Evolutionary conservation across 495 filamentous ascomycete genomes (phyloP).

Genomic region (Podospora tetraspora): DNA sequence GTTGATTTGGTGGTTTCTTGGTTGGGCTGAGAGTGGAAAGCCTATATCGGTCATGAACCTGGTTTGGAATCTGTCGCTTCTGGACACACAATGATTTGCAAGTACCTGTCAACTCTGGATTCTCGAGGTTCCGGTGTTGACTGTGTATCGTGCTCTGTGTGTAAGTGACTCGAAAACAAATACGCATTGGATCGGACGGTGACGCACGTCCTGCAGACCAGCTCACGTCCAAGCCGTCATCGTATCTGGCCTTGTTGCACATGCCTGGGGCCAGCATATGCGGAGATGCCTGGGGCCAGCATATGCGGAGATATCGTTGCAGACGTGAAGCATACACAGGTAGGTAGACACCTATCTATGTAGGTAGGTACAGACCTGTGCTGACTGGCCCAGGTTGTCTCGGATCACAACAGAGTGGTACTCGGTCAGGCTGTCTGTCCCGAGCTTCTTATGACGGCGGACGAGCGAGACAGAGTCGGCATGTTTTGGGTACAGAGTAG

Average conservation of each 20-base stretch:
- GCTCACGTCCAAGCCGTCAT: neutral
- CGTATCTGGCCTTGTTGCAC: neutral
- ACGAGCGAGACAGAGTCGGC: neutral
- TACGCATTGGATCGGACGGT: neutral
- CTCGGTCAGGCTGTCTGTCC: neutral
- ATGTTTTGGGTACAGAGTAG: neutral
- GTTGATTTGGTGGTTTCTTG: neutral
- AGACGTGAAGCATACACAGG: neutral
- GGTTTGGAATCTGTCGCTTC: neutral
- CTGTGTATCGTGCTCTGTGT: neutral
- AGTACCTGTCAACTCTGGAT: neutral
- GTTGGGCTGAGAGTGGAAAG: neutral
- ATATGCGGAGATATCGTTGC: neutral
- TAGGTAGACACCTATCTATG: neutral
- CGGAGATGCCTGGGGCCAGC: neutral
- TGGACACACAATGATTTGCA: neutral
- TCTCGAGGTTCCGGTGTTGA: neutral
- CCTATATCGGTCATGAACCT: no score
- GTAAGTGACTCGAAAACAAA: neutral
- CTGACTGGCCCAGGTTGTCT: neutral
- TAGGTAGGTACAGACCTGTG: neutral
- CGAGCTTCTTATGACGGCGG: neutral
- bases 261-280: neutral
- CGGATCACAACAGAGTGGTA: neutral
- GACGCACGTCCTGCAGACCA: constrained; percentile 10